A percentile compares a stretch with the other conserved stretches of the same genome.
These are phyloP conservation scores for Domatiomyces globalis DNA, from an alignment of 2,329 filamentous ascomycete genomes.

Conservation along the genomic window DNA sequence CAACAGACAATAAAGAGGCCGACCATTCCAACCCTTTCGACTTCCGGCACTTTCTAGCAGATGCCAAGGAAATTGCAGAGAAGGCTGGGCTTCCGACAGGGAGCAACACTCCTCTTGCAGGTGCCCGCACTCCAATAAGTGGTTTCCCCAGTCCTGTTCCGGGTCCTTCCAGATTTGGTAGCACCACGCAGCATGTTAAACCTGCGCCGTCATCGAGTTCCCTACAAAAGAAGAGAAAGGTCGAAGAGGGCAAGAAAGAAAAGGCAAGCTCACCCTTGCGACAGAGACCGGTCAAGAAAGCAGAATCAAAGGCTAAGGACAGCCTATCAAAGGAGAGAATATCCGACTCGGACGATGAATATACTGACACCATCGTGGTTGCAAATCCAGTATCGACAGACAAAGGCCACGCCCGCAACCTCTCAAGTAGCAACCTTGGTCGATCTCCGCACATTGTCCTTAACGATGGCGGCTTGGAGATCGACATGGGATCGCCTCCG, in stretches of 20 bases:
- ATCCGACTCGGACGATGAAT: constrained; percentile 11
- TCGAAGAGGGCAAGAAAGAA: constrained; percentile 4
- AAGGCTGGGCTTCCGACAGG: constrained; percentile 16
- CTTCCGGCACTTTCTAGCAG: constrained; percentile 35
- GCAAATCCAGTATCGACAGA: background rate
- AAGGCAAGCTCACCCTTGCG: constrained; percentile 4
- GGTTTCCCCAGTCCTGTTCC: constrained; percentile 26
- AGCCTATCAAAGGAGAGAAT: constrained; percentile 9
- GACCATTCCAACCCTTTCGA: constrained; percentile 36
- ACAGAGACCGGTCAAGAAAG: constrained; percentile 10
- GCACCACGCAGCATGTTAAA: constrained; percentile 23
- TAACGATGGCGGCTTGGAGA: constrained; percentile 28
- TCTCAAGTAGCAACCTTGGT: constrained; percentile 8
- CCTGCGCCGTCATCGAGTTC: constrained; percentile 20
- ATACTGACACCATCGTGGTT: constrained; percentile 3
- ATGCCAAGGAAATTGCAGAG: constrained; percentile 24
- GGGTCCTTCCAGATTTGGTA: constrained; percentile 17
- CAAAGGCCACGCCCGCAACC: constrained; percentile 7
- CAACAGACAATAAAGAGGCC: constrained; percentile 28
- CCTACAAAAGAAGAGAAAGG: constrained; percentile 16
- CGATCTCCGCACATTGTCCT: constrained; percentile 29
- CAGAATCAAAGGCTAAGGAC: background rate
- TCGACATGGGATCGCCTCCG: constrained; percentile 35
- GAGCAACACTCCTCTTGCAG: constrained; percentile 13
- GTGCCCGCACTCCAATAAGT: constrained; percentile 19